These are phyloP conservation scores for Rhynchospora tenuis DNA, from an alignment of 176 grass and related monocot species.

Conservation along the genomic window DNA sequence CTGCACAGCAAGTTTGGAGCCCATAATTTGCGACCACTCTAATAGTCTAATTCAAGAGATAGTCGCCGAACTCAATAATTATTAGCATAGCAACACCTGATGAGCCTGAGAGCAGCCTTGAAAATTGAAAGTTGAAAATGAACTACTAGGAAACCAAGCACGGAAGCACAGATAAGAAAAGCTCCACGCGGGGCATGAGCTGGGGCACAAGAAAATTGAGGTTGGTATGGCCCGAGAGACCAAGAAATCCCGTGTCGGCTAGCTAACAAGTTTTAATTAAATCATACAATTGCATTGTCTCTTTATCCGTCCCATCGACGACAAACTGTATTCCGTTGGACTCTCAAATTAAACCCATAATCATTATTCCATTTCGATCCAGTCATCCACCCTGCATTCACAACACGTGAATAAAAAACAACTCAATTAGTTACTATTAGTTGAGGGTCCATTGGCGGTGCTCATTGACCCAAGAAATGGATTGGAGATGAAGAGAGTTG, in stretches of 20 bases:
- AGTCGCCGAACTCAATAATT: neutral
- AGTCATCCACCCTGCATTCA: neutral
- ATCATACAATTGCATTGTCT: neutral
- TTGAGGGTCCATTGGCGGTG: neutral
- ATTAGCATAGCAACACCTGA: neutral
- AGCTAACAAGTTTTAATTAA: neutral
- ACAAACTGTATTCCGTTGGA: slow-evolving; percentile 17
- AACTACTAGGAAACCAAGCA: too few relatives aligned
- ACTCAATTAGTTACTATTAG: neutral
- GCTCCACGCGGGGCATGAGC: neutral
- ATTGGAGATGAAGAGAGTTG: neutral
- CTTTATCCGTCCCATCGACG: neutral
- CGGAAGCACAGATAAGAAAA: neutral
- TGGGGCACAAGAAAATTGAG: slow-evolving; percentile 14
- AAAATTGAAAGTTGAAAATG: neutral
- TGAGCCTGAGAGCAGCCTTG: neutral
- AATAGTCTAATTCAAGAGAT: neutral
- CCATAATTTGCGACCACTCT: too few relatives aligned
- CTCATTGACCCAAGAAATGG: neutral
- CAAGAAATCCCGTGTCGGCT: slow-evolving; percentile 19
- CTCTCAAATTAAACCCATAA: neutral
- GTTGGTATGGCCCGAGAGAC: slow-evolving; percentile 1
- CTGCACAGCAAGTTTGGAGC: too few relatives aligned
- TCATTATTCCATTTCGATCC: neutral
- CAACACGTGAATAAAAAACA: neutral